phyloP scores from a whole-genome alignment of 352 stramenopile species.

The Labyrinthula sp. region DNA sequence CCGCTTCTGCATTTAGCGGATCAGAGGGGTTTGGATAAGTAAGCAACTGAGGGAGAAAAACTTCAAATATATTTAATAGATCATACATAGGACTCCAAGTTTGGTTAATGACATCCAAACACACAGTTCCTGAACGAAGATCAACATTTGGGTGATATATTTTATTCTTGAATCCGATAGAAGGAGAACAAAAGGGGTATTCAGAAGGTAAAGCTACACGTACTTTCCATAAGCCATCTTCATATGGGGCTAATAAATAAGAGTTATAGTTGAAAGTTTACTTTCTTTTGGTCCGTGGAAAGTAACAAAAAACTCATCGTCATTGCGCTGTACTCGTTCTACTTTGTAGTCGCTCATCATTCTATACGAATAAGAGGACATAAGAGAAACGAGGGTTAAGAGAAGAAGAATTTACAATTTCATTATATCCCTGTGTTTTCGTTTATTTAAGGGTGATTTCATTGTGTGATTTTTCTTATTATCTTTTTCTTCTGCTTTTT shows the following conservation, averaged over 20 bases:
- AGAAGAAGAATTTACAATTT: too few relatives aligned
- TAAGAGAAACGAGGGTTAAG: too few relatives aligned
- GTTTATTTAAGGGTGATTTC: too few relatives aligned
- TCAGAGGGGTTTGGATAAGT: slow-evolving; percentile 70
- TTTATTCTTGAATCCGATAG: slow-evolving; percentile 67
- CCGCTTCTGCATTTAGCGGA: slow-evolving; percentile 62
- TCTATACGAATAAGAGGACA: too few relatives aligned
- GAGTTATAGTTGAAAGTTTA: not conserved
- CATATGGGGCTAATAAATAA: slow-evolving; percentile 52
- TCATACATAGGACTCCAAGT: slow-evolving; percentile 80
- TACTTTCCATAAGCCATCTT: slow-evolving; percentile 70
- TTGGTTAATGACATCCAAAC: slow-evolving; percentile 75
- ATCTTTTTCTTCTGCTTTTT: too few relatives aligned
- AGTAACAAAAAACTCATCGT: slow-evolving; percentile 9
- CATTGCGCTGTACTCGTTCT: slow-evolving; percentile 20
- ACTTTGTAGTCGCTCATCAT: slow-evolving; percentile 60
- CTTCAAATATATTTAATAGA: slow-evolving; percentile 69
- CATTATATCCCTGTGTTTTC: too few relatives aligned
- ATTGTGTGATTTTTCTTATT: too few relatives aligned
- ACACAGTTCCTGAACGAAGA: slow-evolving; percentile 71
- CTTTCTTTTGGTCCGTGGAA: slow-evolving; percentile 26
- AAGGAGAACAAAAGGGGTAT: slow-evolving; percentile 73
- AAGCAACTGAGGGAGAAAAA: slow-evolving; percentile 72
- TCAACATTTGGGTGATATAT: slow-evolving; percentile 79
- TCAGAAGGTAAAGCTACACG: slow-evolving; percentile 68